These are phyloP conservation scores for Rhizomucor pusillus DNA, from an alignment of 371 early-diverging fungal species.

Conservation along the genomic window DNA sequence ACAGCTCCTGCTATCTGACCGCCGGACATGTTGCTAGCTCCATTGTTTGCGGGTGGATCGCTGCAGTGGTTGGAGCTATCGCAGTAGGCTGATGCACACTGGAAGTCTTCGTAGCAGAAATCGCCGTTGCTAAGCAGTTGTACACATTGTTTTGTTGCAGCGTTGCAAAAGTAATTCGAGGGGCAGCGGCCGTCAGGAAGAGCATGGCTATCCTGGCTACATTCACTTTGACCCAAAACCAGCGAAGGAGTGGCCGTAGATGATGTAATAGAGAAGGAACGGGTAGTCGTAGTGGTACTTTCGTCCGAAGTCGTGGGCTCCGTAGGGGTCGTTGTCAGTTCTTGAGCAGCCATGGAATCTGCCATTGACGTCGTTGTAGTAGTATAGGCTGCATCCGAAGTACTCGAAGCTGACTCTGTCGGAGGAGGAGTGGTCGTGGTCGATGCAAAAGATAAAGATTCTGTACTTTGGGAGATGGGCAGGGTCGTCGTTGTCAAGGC, in stretches of 20 bases:
- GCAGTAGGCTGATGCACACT: conserved; percentile 27
- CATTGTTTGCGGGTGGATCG: not conserved
- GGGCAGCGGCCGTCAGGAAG: conserved; percentile 19
- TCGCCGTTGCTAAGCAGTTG: conserved; percentile 10
- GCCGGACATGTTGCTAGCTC: conserved; percentile 9
- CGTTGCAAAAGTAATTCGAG: conserved; percentile 27
- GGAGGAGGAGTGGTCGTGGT: not conserved
- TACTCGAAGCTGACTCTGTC: not conserved
- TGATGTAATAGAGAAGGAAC: conserved; percentile 24
- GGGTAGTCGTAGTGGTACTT: not conserved
- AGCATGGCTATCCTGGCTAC: conserved; percentile 20
- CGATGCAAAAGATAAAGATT: not conserved
- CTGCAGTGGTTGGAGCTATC: conserved; percentile 5
- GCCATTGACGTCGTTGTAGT: not conserved
- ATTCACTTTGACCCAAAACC: conserved; percentile 26
- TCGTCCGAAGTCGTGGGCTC: not conserved
- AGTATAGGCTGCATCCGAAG: not conserved
- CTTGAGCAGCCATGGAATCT: not conserved
- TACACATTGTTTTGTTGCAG: conserved; percentile 20
- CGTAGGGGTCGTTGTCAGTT: not conserved
- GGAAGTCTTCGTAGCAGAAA: conserved; percentile 28
- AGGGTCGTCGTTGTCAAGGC: no score
- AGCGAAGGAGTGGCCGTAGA: conserved; percentile 33
- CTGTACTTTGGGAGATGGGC: not conserved
- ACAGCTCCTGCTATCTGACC: conserved; percentile 30